These are phyloP conservation scores for Septoria linicola DNA, from an alignment of 2,329 filamentous ascomycete species.

Conservation along the genomic window DNA sequence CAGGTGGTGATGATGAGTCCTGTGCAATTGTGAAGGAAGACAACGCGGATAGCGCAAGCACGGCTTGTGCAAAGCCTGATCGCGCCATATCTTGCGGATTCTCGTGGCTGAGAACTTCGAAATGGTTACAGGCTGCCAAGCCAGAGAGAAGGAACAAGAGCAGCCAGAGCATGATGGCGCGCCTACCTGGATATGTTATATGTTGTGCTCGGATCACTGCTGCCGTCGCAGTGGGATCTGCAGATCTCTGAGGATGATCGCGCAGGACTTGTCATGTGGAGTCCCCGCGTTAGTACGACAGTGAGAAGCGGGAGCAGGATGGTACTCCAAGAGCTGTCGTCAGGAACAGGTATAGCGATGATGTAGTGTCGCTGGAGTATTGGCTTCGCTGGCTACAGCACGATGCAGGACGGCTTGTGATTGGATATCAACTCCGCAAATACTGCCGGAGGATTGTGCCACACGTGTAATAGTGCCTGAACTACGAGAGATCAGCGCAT, in stretches of 20 bases:
- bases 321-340: not conserved
- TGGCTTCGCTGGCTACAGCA: not conserved
- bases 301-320: conserved; percentile 1
- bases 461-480: not conserved
- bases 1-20: conserved; percentile 18
- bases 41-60: conserved; percentile 26
- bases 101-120: not conserved
- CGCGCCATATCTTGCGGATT: conserved; percentile 18
- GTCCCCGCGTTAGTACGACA: not conserved
- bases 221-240: not conserved
- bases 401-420: not conserved
- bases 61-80: conserved; percentile 23
- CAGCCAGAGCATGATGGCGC: conserved; percentile 1
- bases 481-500: not conserved
- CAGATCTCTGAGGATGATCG: not conserved
- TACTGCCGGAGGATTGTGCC: not conserved
- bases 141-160: not conserved
- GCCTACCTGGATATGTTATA: conserved; percentile 6
- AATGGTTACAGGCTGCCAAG: conserved; percentile 1
- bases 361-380: not conserved
- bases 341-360: conserved; percentile 16
- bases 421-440: not conserved
- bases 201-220: not conserved
- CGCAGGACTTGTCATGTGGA: not conserved
- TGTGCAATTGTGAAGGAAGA: conserved; percentile 28